phyloP scores from a whole-genome alignment of 371 early-diverging fungal species.

The Actinomucor elegans region DNA sequence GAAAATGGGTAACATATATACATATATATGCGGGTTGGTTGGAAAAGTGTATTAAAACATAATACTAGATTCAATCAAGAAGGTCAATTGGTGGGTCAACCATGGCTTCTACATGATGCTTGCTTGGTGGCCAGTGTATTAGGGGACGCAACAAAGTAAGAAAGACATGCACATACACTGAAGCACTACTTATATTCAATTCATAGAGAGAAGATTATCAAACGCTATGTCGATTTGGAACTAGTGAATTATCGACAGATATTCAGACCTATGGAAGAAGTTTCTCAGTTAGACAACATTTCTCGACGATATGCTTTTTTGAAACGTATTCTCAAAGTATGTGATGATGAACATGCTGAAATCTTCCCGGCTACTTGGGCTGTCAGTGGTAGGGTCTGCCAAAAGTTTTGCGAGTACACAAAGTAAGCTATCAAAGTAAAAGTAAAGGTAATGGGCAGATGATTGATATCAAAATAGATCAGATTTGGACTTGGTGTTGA shows the following conservation, averaged over 20 bases:
- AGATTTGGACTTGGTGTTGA: slow-evolving; percentile 55
- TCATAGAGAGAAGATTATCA: slow-evolving; percentile 54
- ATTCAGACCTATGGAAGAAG: slow-evolving; percentile 81
- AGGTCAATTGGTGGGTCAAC: slow-evolving; percentile 52
- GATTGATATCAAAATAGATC: slow-evolving; percentile 22
- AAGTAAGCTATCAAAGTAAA: slow-evolving; percentile 35
- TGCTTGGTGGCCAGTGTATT: slow-evolving; percentile 78
- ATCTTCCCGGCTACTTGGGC: slow-evolving; percentile 86
- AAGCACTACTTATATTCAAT: neutral
- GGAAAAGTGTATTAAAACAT: neutral
- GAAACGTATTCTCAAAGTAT: slow-evolving; percentile 79
- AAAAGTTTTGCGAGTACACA: slow-evolving; percentile 83
- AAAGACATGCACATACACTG: neutral
- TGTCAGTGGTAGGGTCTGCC: slow-evolving; percentile 69
- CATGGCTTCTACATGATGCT: slow-evolving; percentile 65
- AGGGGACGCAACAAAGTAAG: slow-evolving; percentile 68
- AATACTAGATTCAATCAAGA: slow-evolving; percentile 47
- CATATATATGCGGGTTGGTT: no score
- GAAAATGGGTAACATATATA: slow-evolving; percentile 46
- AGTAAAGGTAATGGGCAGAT: neutral
- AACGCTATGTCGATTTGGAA: slow-evolving; percentile 82
- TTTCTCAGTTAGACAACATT: slow-evolving; percentile 81
- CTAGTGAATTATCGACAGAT: slow-evolving; percentile 83
- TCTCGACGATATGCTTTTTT: slow-evolving; percentile 93
- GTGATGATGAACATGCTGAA: slow-evolving; percentile 81